These are phyloP conservation scores for Haplosporangium sp. DNA, from an alignment of 371 early-diverging fungal species.

Conservation along the genomic window DNA sequence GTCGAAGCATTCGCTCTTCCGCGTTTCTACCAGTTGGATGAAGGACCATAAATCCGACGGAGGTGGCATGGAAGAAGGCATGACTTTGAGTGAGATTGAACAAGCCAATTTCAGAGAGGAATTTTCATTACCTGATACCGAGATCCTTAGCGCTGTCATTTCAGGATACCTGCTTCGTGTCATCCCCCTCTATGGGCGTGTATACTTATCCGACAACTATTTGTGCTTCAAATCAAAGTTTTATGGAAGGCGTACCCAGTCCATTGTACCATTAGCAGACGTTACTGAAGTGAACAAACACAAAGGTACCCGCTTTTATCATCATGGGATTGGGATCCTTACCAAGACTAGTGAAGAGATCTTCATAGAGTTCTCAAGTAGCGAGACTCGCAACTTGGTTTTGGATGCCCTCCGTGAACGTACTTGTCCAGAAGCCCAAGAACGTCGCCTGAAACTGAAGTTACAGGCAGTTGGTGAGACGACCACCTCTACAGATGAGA, in stretches of 20 bases:
- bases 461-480: conserved; percentile 23
- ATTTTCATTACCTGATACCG: conserved; percentile 73
- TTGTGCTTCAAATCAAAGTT: conserved; percentile 76
- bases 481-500: conserved; percentile 27
- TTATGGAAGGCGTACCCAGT: conserved; percentile 70
- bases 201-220: conserved; percentile 75
- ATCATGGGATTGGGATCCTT: conserved; percentile 57
- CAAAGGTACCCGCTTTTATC: conserved; percentile 52
- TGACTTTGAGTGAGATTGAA: conserved; percentile 31
- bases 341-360: conserved; percentile 60
- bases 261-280: conserved; percentile 60
- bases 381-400: conserved; percentile 51
- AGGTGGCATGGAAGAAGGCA: conserved; percentile 14
- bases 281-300: conserved; percentile 48
- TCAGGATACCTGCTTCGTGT: conserved; percentile 60
- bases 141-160: conserved; percentile 64
- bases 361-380: conserved; percentile 63
- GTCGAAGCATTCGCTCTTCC: conserved; percentile 28
- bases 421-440: conserved; percentile 40
- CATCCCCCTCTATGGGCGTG: conserved; percentile 70
- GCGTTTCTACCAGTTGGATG: conserved; percentile 45
- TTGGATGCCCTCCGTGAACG: conserved; percentile 33
- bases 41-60: conserved; percentile 24
- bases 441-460: conserved; percentile 29
- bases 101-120: conserved; percentile 64